Evolutionary conservation across 306 rosid species (phyloP).

Genomic region (Rubus parviflorus): DNA sequence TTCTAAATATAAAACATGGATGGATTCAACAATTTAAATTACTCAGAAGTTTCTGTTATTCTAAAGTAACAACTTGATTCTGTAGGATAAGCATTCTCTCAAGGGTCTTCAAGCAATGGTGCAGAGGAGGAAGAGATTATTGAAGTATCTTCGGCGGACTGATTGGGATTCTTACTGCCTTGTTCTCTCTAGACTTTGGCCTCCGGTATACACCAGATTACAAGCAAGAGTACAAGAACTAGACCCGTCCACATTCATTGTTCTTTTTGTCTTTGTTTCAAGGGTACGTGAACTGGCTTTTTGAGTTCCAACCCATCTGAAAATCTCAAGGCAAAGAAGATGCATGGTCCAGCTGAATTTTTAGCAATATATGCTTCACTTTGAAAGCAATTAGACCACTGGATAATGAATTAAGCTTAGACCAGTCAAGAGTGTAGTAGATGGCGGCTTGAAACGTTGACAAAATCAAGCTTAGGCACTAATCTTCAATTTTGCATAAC

Average conservation of each 20-base stretch:
- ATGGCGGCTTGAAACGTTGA: too few relatives aligned
- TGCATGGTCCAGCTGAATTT: too few relatives aligned
- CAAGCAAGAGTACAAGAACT: constrained; percentile 48
- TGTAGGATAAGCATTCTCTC: constrained; percentile 84
- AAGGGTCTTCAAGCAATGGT: constrained; percentile 78
- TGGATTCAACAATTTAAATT: neutral
- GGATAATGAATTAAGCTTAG: too few relatives aligned
- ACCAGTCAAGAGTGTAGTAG: too few relatives aligned
- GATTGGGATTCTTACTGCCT: constrained; percentile 60
- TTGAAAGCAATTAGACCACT: too few relatives aligned
- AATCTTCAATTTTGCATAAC: too few relatives aligned
- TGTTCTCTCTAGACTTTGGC: constrained; percentile 65
- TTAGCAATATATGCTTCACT: too few relatives aligned
- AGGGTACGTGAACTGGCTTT: too few relatives aligned
- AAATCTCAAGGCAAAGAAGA: too few relatives aligned
- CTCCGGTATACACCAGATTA: constrained; percentile 44
- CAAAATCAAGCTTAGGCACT: too few relatives aligned
- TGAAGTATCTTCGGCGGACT: constrained; percentile 69
- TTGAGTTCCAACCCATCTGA: too few relatives aligned
- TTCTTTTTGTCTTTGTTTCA: too few relatives aligned
- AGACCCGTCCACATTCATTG: neutral
- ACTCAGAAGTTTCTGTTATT: neutral
- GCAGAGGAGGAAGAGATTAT: constrained; percentile 67
- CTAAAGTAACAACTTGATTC: neutral
- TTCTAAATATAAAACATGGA: neutral